Evolutionary conservation across 139 green algal species (phyloP).

Genomic region (Zygnema circumcarinatum): DNA sequence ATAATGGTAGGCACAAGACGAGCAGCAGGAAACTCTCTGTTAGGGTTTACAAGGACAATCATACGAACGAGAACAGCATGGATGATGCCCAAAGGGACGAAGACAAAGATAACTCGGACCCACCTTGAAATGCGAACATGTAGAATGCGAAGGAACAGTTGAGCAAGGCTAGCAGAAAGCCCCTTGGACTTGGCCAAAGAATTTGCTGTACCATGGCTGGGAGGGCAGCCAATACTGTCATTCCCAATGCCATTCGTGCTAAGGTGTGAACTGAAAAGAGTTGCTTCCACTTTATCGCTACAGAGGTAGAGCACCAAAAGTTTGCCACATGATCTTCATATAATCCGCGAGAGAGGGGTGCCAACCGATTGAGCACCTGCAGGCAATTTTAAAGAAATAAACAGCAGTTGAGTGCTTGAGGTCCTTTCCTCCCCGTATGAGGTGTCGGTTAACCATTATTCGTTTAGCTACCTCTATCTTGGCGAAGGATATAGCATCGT

Average conservation of each 20-base stretch:
- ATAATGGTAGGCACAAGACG: not conserved
- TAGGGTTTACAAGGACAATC: not conserved
- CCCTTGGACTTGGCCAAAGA: slow-evolving; percentile 27
- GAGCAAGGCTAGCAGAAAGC: slow-evolving; percentile 82
- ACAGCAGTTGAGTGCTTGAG: too few species aligned
- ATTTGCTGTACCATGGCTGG: slow-evolving; percentile 77
- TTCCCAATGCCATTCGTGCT: slow-evolving; percentile 64
- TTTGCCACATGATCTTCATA: slow-evolving; percentile 99
- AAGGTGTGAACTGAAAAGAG: slow-evolving; percentile 65
- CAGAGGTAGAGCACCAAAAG: slow-evolving; percentile 89
- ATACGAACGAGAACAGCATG: not conserved
- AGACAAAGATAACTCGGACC: too few species aligned
- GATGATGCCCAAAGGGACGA: not conserved
- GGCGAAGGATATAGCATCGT: too few species aligned
- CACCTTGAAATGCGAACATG: slow-evolving; percentile 95
- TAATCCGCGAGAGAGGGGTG: slow-evolving; percentile 85
- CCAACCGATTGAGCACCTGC: slow-evolving; percentile 76
- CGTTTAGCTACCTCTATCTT: too few species aligned
- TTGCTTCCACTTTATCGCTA: slow-evolving; percentile 87
- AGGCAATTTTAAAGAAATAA: too few species aligned
- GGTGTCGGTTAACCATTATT: too few species aligned
- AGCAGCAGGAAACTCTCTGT: not conserved
- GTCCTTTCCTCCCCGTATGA: too few species aligned
- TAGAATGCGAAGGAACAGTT: slow-evolving; percentile 89
- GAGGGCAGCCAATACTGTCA: slow-evolving; percentile 72